A percentile compares a stretch with the other conserved stretches of the same genome.
Evolutionary conservation across 176 grass and related monocot genomes (phyloP).

Genomic region (Ensete glaucum): DNA sequence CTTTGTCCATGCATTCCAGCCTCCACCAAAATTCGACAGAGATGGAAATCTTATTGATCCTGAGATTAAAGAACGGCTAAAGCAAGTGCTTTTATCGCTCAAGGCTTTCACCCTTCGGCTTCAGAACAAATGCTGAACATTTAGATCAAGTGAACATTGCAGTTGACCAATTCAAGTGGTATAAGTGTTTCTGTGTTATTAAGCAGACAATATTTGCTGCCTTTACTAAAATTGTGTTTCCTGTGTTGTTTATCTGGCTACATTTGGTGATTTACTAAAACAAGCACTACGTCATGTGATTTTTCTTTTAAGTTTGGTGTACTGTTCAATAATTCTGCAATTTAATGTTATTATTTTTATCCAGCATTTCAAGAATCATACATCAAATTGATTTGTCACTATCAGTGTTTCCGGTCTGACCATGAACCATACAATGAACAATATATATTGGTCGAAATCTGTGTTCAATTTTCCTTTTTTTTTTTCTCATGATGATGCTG

Average conservation of each 20-base stretch:
- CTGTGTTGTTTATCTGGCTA: not conserved
- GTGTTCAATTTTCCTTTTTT: no score
- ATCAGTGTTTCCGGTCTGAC: no score
- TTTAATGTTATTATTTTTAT: no score
- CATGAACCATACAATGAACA: no score
- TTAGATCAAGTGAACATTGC: not conserved
- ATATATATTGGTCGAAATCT: no score
- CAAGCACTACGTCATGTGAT: no score
- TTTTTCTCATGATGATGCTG: no score
- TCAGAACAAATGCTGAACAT: constrained; percentile 2
- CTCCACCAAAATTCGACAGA: constrained; percentile 44
- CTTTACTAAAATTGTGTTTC: not conserved
- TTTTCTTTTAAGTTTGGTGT: no score
- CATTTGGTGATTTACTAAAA: not conserved
- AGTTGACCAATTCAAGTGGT: not conserved
- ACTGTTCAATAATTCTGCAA: no score
- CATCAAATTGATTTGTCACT: no score
- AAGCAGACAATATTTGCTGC: not conserved
- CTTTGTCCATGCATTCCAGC: constrained; percentile 48
- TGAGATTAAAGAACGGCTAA: constrained; percentile 47
- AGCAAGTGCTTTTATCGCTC: constrained; percentile 63
- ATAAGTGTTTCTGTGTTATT: not conserved
- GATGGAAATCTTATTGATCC: constrained; percentile 65
- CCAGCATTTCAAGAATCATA: no score
- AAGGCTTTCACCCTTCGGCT: constrained; percentile 67